Evolutionary conservation across 106 monocot genomes (phyloP).

Genomic region (Dendrobium nobile): DNA sequence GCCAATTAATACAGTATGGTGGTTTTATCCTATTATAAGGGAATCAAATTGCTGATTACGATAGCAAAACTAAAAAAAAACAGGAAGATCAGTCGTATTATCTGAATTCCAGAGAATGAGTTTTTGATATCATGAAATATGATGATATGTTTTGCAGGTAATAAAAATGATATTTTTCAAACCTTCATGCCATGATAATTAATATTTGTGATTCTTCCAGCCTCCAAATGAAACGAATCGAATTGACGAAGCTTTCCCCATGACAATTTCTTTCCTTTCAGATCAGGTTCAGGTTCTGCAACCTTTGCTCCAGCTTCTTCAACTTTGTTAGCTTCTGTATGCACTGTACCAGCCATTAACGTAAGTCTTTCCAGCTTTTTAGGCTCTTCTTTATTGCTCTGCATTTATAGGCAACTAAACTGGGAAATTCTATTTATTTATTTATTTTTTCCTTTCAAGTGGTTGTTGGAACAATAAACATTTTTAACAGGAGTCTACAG

Average conservation of each 20-base stretch:
- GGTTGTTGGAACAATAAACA: too few relatives aligned
- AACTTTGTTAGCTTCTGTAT: not conserved
- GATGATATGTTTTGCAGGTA: not conserved
- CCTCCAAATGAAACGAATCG: not conserved
- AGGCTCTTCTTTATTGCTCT: not conserved
- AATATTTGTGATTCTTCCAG: not conserved
- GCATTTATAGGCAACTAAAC: not conserved
- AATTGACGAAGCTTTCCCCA: slow-evolving; percentile 5
- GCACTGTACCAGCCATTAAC: not conserved
- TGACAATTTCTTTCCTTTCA: not conserved
- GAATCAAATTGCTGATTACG: too few relatives aligned
- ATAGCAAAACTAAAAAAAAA: too few relatives aligned
- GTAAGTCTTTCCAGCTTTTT: not conserved
- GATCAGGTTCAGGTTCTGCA: not conserved
- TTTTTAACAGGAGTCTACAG: too few relatives aligned
- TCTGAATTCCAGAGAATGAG: not conserved
- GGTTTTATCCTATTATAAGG: too few relatives aligned
- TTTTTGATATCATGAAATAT: not conserved
- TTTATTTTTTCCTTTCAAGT: too few relatives aligned
- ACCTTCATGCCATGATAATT: not conserved
- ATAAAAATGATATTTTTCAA: not conserved
- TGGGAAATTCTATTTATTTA: too few relatives aligned
- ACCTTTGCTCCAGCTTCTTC: not conserved
- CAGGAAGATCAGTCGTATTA: too few relatives aligned
- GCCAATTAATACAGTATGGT: too few relatives aligned